Conservation (phyloP, 345 rosid genomes). For the Lenwebbia sp. region DNA sequence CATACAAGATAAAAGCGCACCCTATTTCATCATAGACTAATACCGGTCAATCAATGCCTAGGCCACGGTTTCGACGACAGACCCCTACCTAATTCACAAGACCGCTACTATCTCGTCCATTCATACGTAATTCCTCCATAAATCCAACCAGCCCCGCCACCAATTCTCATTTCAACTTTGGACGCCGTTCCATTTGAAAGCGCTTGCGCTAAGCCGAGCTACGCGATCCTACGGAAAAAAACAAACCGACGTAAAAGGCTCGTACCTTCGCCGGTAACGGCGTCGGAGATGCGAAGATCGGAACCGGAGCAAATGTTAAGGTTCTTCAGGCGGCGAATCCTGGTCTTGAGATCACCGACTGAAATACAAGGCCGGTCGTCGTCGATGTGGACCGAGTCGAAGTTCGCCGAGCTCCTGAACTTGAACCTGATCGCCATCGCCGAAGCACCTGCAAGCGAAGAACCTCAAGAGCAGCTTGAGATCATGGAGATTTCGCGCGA, state of each 20-base stretch:
- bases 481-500: background rate
- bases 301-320: background rate
- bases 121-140: background rate
- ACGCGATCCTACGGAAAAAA: background rate
- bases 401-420: slow-evolving; percentile 4
- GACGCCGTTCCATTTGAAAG: background rate
- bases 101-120: background rate
- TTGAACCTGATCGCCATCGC: slow-evolving; percentile 10
- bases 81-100: background rate
- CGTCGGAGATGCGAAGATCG: slow-evolving; percentile 2
- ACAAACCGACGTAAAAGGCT: background rate
- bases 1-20: background rate
- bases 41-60: background rate
- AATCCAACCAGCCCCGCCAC: background rate
- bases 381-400: background rate
- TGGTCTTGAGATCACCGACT: slow-evolving; percentile 4
- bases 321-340: slow-evolving; percentile 1
- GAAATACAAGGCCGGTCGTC: background rate
- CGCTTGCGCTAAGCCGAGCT: background rate
- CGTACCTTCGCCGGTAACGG: slow-evolving; percentile 3
- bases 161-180: background rate
- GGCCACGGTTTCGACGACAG: background rate
- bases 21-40: background rate
- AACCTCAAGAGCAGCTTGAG: background rate
- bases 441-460: background rate